Percentiles rank a stretch among this genome's conserved stretches.
phyloP scores from a whole-genome alignment of 164 flowering plant genomes.

The Kingdonia uniflora region DNA sequence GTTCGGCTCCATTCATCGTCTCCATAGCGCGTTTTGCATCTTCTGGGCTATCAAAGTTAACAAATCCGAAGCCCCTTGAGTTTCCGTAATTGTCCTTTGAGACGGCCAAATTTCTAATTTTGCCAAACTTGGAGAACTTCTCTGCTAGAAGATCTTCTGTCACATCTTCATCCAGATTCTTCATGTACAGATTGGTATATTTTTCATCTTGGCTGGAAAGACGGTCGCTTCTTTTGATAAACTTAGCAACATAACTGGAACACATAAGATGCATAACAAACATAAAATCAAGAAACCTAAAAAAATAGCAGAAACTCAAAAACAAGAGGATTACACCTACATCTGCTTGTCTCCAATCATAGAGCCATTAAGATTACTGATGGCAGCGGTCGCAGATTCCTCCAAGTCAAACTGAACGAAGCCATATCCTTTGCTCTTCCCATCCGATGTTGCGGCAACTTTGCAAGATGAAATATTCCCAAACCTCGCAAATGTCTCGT shows the following conservation, averaged over 20 bases:
- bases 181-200: too few relatives aligned
- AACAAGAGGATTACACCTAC: constrained; percentile 28
- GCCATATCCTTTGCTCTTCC: constrained; percentile 79
- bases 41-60: constrained; percentile 64
- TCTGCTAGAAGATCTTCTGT: constrained; percentile 49
- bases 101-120: constrained; percentile 42
- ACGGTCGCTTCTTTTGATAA: too few relatives aligned
- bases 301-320: too few relatives aligned
- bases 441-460: constrained; percentile 59
- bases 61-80: constrained; percentile 91
- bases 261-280: not conserved
- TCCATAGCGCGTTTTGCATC: constrained; percentile 67
- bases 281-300: too few relatives aligned
- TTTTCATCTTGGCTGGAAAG: too few relatives aligned
- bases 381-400: too few relatives aligned
- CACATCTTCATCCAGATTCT: constrained; percentile 59
- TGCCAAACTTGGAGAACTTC: constrained; percentile 69
- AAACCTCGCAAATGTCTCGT: constrained; percentile 49
- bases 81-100: constrained; percentile 50
- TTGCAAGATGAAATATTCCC: constrained; percentile 77
- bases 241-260: too few relatives aligned
- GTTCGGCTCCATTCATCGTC: constrained; percentile 52
- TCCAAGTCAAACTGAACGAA: too few relatives aligned
- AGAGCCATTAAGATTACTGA: too few relatives aligned
- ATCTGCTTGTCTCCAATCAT: too few relatives aligned